phyloP scores from a whole-genome alignment of 139 green algal genomes.

The Chlorella sorokiniana region DNA sequence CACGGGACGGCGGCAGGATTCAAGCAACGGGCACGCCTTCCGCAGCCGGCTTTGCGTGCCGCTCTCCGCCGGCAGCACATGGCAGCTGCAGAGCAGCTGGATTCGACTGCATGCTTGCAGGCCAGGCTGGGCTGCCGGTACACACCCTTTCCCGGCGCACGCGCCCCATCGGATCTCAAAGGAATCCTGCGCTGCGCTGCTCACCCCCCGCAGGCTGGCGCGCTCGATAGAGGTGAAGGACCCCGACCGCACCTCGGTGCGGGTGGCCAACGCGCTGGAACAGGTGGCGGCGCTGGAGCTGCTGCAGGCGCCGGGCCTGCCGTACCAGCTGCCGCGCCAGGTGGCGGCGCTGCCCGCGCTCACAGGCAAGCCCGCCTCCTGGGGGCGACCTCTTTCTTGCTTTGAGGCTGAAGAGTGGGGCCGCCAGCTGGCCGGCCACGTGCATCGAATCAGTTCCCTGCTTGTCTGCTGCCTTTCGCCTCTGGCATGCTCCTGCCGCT shows the following conservation, averaged over 20 bases:
- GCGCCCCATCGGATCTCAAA: background rate
- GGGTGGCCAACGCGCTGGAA: slow-evolving; percentile 58
- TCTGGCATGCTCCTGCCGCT: background rate
- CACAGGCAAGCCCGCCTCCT: slow-evolving; percentile 38
- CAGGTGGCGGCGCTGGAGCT: slow-evolving; percentile 76
- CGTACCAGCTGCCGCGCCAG: slow-evolving; percentile 62
- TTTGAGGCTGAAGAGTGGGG: too few relatives aligned
- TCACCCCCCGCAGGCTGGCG: background rate
- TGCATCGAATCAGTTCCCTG: background rate
- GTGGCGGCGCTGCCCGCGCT: slow-evolving; percentile 59
- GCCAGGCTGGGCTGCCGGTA: too few relatives aligned
- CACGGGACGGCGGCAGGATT: too few relatives aligned
- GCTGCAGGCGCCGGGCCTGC: slow-evolving; percentile 74
- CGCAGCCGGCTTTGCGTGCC: too few relatives aligned
- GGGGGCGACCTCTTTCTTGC: too few relatives aligned
- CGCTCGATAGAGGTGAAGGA: slow-evolving; percentile 47
- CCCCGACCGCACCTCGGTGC: slow-evolving; percentile 42
- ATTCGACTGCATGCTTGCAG: too few relatives aligned
- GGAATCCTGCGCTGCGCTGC: background rate
- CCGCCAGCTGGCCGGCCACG: background rate
- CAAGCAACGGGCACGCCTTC: too few relatives aligned
- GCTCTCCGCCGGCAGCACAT: too few relatives aligned
- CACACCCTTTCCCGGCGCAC: background rate
- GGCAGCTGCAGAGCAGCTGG: too few relatives aligned
- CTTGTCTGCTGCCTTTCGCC: background rate